Conservation (phyloP, 192 early-diverging fungal species). For the Coemansia sp. region DNA sequence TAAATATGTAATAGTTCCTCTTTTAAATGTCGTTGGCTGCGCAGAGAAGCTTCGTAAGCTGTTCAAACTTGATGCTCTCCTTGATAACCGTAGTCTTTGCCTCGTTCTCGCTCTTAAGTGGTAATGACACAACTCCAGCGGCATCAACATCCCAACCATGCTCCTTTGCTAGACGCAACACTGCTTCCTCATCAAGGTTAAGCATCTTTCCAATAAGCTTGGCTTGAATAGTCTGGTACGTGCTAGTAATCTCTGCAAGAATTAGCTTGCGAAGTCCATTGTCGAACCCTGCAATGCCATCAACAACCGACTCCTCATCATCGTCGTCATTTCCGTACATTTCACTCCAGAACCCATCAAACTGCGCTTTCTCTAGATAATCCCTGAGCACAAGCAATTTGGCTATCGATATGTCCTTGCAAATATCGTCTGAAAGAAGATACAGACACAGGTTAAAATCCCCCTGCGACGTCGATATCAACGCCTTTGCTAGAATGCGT, state of each 20-base stretch:
- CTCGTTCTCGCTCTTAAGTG: slow-evolving; percentile 79
- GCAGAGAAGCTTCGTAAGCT: slow-evolving; percentile 54
- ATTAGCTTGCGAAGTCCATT: slow-evolving; percentile 73
- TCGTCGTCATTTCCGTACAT: slow-evolving; percentile 55
- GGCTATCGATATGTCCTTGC: slow-evolving; percentile 38
- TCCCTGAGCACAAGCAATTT: slow-evolving; percentile 73
- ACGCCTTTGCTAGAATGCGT: slow-evolving; percentile 77
- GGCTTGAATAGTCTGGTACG: slow-evolving; percentile 77
- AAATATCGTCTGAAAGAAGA: slow-evolving; percentile 74
- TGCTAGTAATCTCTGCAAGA: slow-evolving; percentile 67
- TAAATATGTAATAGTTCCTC: not conserved
- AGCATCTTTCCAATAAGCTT: slow-evolving; percentile 63
- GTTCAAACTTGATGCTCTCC: slow-evolving; percentile 85
- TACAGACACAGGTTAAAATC: slow-evolving; percentile 91
- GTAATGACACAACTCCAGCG: slow-evolving; percentile 66
- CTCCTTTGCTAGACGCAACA: slow-evolving; percentile 60
- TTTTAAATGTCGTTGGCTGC: slow-evolving; percentile 46
- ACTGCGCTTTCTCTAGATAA: slow-evolving; percentile 74
- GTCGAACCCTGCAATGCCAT: slow-evolving; percentile 70
- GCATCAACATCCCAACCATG: slow-evolving; percentile 65
- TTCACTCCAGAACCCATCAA: slow-evolving; percentile 70
- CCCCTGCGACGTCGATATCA: slow-evolving; percentile 78
- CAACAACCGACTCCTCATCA: slow-evolving; percentile 59
- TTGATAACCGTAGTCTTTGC: slow-evolving; percentile 80
- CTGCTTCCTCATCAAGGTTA: slow-evolving; percentile 65